phyloP scores from a whole-genome alignment of 2,329 filamentous ascomycete genomes.

The Fusarium penzigii region DNA sequence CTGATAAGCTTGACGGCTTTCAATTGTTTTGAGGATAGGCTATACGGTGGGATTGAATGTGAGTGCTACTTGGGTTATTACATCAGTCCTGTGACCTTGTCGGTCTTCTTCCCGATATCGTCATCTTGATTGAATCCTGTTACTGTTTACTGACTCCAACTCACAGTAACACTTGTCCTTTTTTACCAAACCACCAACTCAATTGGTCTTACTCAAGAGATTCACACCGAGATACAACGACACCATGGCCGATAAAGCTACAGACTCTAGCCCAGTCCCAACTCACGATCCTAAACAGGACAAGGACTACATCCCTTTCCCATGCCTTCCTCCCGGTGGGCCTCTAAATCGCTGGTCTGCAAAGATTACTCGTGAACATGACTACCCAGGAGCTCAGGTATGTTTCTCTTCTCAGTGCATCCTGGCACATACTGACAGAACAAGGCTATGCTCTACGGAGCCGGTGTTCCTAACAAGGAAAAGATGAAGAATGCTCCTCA shows the following conservation, averaged over 20 bases:
- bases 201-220: too few species aligned
- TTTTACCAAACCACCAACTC: too few species aligned
- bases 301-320: constrained; percentile 55
- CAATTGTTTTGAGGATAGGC: too few species aligned
- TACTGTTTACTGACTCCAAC: too few species aligned
- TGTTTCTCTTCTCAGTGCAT: constrained; percentile 7
- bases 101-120: too few species aligned
- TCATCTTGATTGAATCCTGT: too few species aligned
- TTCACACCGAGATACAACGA: too few species aligned
- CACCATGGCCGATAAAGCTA: constrained; percentile 29
- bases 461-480: constrained; percentile 79
- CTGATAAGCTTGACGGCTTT: too few species aligned
- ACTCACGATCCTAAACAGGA: constrained; percentile 47
- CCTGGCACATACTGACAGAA: background rate
- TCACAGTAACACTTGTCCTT: too few species aligned
- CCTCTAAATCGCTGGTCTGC: constrained; percentile 83
- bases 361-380: constrained; percentile 78
- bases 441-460: constrained; percentile 92
- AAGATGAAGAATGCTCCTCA: constrained; percentile 90
- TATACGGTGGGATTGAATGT: too few species aligned
- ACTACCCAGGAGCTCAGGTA: constrained; percentile 89
- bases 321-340: constrained; percentile 51
- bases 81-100: too few species aligned
- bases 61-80: too few species aligned
- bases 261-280: constrained; percentile 17